phyloP scores from a whole-genome alignment of 2,329 filamentous ascomycete species.

The Stagonosporopsis tanaceti region DNA sequence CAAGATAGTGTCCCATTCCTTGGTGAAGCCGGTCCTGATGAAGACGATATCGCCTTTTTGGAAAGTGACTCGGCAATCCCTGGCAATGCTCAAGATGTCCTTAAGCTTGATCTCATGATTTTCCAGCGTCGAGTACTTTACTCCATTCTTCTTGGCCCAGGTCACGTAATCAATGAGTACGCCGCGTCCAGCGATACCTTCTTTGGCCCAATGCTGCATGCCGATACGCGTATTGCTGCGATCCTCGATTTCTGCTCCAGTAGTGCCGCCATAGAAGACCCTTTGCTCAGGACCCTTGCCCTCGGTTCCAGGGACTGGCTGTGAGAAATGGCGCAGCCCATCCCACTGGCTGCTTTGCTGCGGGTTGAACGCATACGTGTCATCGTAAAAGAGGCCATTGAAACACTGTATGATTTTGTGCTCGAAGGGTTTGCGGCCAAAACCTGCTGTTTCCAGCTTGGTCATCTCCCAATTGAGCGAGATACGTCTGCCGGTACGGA shows the following conservation, averaged over 20 bases:
- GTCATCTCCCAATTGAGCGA: constrained; percentile 62
- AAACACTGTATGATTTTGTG: constrained; percentile 60
- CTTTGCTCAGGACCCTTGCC: constrained; percentile 16
- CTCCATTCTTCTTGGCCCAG: constrained; percentile 27
- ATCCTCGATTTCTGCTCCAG: constrained; percentile 28
- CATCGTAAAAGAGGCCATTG: constrained; percentile 36
- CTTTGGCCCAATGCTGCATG: constrained; percentile 27
- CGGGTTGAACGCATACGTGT: constrained; percentile 5
- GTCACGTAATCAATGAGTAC: constrained; percentile 30
- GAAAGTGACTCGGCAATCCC: constrained; percentile 22
- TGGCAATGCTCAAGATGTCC: constrained; percentile 22
- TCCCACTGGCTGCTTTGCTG: constrained; percentile 10
- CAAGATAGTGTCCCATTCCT: constrained; percentile 24
- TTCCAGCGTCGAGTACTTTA: constrained; percentile 20
- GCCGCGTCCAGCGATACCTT: constrained; percentile 30
- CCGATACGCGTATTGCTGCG: constrained; percentile 26
- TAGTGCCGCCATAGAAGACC: constrained; percentile 32
- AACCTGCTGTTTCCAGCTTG: constrained; percentile 61
- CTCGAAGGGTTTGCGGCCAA: constrained; percentile 58
- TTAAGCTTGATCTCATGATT: constrained; percentile 20
- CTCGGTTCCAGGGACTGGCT: constrained; percentile 15
- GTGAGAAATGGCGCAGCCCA: constrained; percentile 15
- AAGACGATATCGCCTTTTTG: constrained; percentile 32
- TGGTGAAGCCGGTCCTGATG: constrained; percentile 28
- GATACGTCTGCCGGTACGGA: constrained; percentile 59